Base-by-base conservation (phyloP, 1,284 basidiomycete genomes). In the Trichosporon coremiiforme region DNA sequence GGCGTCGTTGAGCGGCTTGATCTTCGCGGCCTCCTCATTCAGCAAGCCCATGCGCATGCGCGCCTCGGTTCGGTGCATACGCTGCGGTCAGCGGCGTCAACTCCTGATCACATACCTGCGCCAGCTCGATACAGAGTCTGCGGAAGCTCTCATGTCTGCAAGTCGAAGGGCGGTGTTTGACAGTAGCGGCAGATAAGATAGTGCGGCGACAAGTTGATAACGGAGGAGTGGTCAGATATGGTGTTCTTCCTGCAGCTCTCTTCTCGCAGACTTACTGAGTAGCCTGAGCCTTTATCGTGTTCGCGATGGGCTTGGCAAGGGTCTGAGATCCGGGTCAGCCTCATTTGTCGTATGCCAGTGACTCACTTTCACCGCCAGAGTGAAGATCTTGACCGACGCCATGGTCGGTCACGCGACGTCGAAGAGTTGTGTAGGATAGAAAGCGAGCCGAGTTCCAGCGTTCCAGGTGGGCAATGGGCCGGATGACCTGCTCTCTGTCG, bases 1-100 rank as follows among this genome's bases (percentile, higher is more conserved):
- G 15, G 90, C 87, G 81, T 95, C 93, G 4, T 92, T 94, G 36
- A 95, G 85, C 2, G 93, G 93, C 31, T 92, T 89, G 66, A 94
- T 87, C 75, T 90, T 87, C 68, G 88, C 89, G 0, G 90, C 88
- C 57, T 90, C 89, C 77, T 92, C 91, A 22, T 93, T 93, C 68
- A 94, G 86, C 50, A 95, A 87, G 75, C 90, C 89, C 29, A 91
- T 91, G 38, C 93, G 88, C 74, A 94, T 85, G 71, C 88, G 86
- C 9, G 91, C 86, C 83, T 95, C 93, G 17, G 88, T 86, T 57
- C 90, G 88, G 82, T 95, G 90, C 88, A 93, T 90, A 70, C 86
- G 68, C 83, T 84, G 63, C 22, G 3, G 57, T 68, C 45, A 67
- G 69, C 20, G 2, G n/a, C 2, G 33, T 8, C 38, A 20, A 15